These are phyloP conservation scores for Rhizomucor pusillus DNA, from an alignment of 371 early-diverging fungal species.

Conservation along the genomic window DNA sequence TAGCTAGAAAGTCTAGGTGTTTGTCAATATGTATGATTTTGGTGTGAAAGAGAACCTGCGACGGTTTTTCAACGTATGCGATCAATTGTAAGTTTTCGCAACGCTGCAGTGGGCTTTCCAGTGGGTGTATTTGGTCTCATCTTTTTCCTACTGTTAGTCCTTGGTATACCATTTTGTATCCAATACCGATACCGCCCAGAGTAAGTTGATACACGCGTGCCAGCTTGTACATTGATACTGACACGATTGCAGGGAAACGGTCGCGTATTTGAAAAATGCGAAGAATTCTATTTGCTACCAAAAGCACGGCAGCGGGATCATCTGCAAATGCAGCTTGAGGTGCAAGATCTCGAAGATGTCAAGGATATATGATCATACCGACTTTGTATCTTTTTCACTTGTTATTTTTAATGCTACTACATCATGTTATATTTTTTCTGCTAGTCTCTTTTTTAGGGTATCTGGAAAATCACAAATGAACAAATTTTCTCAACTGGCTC, in stretches of 20 bases:
- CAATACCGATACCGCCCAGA: conserved; percentile 53
- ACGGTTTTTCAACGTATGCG: conserved; percentile 54
- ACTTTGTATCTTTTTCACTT: too few relatives aligned
- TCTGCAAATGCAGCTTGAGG: conserved; percentile 31
- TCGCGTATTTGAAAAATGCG: conserved; percentile 42
- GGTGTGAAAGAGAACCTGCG: conserved; percentile 46
- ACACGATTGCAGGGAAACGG: conserved; percentile 36
- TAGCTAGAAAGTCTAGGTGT: conserved; percentile 20
- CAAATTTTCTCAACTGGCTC: too few relatives aligned
- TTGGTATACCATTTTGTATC: conserved; percentile 57
- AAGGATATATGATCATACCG: conserved; percentile 32
- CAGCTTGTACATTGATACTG: too few relatives aligned
- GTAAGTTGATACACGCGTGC: conserved; percentile 12
- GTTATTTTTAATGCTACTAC: too few relatives aligned
- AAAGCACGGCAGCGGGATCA: conserved; percentile 35
- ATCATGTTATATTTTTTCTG: too few relatives aligned
- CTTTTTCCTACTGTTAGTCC: conserved; percentile 28
- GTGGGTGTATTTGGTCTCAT: neutral
- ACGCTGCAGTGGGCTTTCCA: neutral
- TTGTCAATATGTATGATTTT: conserved; percentile 61
- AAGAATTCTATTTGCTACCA: conserved; percentile 43
- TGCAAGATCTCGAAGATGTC: conserved; percentile 41
- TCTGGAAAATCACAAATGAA: too few relatives aligned
- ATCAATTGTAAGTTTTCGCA: conserved; percentile 31
- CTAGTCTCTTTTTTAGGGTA: too few relatives aligned